Conservation (phyloP, 495 filamentous ascomycete genomes). For the Neurospora africana region DNA sequence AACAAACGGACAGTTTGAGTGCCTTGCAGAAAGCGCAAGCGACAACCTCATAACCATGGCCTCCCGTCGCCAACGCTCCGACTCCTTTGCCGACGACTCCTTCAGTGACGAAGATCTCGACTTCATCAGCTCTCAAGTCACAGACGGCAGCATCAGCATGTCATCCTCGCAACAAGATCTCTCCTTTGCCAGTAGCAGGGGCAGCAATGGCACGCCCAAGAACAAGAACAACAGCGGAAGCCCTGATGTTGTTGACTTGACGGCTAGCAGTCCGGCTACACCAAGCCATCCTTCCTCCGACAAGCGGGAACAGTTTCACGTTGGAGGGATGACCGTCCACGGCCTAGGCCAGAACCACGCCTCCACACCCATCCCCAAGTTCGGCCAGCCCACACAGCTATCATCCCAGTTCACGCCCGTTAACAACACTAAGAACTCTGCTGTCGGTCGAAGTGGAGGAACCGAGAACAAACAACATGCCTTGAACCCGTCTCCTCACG, state of each 20-base stretch:
- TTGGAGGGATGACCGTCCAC: constrained; percentile 3
- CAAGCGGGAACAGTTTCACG: background rate
- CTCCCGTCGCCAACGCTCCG: background rate
- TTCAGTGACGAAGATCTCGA: constrained; percentile 29
- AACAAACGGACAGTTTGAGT: background rate
- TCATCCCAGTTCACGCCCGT: constrained; percentile 9
- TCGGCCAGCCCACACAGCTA: constrained; percentile 22
- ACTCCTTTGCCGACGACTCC: constrained; percentile 6
- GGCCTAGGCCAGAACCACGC: constrained; percentile 10
- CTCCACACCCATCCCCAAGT: constrained; percentile 17
- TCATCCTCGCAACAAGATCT: background rate
- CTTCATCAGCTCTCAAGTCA: constrained; percentile 19
- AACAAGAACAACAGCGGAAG: background rate
- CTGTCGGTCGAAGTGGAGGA: background rate
- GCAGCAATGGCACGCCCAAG: constrained; percentile 10
- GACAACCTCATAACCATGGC: background rate
- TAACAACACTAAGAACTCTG: constrained; percentile 8
- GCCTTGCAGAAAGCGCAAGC: background rate
- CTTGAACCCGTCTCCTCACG: background rate
- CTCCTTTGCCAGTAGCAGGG: background rate
- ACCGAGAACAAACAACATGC: background rate
- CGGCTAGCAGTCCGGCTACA: constrained; percentile 12
- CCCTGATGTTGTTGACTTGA: constrained; percentile 14
- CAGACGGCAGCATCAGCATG: background rate
- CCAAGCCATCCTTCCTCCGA: background rate